A percentile compares a stretch with the other conserved stretches of the same genome.
Evolutionary conservation across 768 basidiomycete species (phyloP).

Genomic region (Boletellus emodensis): DNA sequence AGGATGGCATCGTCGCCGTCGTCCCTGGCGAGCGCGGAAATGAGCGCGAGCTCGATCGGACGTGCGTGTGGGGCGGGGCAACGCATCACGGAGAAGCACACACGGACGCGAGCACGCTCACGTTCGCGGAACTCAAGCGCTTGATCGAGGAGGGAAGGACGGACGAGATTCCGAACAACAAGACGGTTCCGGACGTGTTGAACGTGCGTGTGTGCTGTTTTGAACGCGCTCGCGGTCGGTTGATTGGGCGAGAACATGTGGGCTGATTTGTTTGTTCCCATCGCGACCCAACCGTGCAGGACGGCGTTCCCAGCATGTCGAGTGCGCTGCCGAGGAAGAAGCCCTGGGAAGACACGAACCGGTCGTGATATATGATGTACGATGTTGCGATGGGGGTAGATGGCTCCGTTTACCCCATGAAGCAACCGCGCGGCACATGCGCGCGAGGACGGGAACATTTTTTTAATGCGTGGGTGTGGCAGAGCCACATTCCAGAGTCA

Average conservation of each 20-base stretch:
- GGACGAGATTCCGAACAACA: constrained; percentile 78
- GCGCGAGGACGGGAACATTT: no score
- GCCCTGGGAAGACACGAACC: constrained; percentile 54
- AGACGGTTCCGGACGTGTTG: constrained; percentile 58
- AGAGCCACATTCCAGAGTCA: constrained; percentile 4
- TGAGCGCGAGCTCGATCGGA: constrained; percentile 6
- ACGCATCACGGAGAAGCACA: constrained; percentile 32
- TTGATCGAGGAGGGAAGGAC: constrained; percentile 69
- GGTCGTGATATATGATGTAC: constrained; percentile 13
- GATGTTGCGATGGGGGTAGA: constrained; percentile 6
- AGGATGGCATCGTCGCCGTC: not conserved
- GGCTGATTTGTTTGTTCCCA: not conserved
- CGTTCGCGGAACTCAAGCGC: constrained; percentile 63
- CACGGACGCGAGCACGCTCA: constrained; percentile 34
- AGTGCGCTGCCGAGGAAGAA: constrained; percentile 50
- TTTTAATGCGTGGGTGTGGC: not conserved
- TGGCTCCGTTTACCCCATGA: not conserved
- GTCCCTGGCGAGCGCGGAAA: constrained; percentile 18
- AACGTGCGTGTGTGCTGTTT: constrained; percentile 41
- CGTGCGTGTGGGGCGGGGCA: not conserved
- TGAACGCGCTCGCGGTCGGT: no score
- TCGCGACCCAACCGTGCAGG: constrained; percentile 34
- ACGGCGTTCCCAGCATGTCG: constrained; percentile 54
- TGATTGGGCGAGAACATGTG: no score
- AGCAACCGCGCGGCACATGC: not conserved